Evolutionary conservation across 768 basidiomycete species (phyloP), one percentile per base, ranked within the genome.

Genomic region (Naganishia kalamii): DNA sequence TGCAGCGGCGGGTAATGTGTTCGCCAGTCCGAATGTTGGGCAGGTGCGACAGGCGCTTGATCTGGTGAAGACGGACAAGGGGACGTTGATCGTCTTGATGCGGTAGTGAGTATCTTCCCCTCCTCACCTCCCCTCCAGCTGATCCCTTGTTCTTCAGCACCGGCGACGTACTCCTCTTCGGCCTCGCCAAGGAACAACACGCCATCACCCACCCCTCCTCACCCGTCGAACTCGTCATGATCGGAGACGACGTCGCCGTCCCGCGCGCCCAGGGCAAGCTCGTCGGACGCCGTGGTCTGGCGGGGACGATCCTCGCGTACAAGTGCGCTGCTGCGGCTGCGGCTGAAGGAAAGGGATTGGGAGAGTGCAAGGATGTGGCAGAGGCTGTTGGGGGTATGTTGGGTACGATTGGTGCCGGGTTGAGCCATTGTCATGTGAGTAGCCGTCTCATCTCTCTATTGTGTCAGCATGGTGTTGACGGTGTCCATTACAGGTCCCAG

Each of bases 1-100:
- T 40, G 90, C 92, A 32, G 88, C 94, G 8, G 90, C 87, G 69
- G 93, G 93, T 8, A 88, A 84, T 70, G 81, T 96, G 43, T 97
- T 96, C 74, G 92, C 93, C 1, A 90, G 88, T 19, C 93, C 93
- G 0, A 93, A 87, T 70, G 84, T 90, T 4, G 83, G 83, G 59
- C 93, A 96, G 78, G 88, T 97, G 59, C 82, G 85, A 54, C 83
- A 87, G 25, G 91, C 84, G 4, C 87, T 96, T 68, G 86, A 91
- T 49, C 75, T 84, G 41, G 84, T 83, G 27, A 25, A 40, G 35
- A 40, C 43, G 17, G 32, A 40, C 3, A 54, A 57, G 63, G 63
- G 63, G 2, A 51, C 50, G 23, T 51, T 64, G 50, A 47, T 41
- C 33, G 40, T 64, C 19, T 54, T 64, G 13, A 64, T 64, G 63